Conservation (phyloP, 176 grass and related monocot species). For the Phoenix dactylifera region DNA sequence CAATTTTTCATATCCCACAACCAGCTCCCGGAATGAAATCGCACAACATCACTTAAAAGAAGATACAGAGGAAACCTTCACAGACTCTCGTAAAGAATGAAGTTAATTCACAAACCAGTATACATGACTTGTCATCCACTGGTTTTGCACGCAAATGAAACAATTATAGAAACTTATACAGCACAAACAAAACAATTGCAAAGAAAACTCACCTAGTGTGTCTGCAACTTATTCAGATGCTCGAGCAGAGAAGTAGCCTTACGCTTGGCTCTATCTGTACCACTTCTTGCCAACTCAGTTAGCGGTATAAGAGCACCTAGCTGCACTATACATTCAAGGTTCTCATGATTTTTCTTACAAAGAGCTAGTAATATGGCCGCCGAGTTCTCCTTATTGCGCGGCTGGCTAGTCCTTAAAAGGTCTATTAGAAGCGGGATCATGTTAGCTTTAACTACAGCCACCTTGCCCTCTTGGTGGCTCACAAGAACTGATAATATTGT, state of each 20-base stretch:
- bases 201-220: slow-evolving; percentile 33
- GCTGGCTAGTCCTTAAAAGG: slow-evolving; percentile 62
- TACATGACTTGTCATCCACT: too few species aligned
- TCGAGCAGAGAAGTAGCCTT: slow-evolving; percentile 87
- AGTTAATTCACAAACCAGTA: too few species aligned
- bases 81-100: too few species aligned
- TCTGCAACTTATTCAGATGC: slow-evolving; percentile 82
- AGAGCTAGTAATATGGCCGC: slow-evolving; percentile 90
- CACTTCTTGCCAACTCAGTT: slow-evolving; percentile 73
- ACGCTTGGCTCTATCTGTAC: slow-evolving; percentile 91
- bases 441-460: slow-evolving; percentile 67
- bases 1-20: too few species aligned
- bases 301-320: slow-evolving; percentile 83
- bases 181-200: neutral
- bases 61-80: too few species aligned
- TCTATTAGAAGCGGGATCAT: slow-evolving; percentile 79
- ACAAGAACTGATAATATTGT: slow-evolving; percentile 85
- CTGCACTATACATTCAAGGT: slow-evolving; percentile 75
- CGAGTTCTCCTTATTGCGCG: slow-evolving; percentile 85
- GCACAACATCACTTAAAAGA: too few species aligned
- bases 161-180: too few species aligned
- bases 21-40: too few species aligned
- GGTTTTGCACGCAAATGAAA: too few species aligned
- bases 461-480: slow-evolving; percentile 85
- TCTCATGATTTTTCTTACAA: slow-evolving; percentile 88